A percentile compares a stretch with the other conserved stretches of the same genome.
These are phyloP conservation scores for Arabis hirsuta DNA, from an alignment of 345 rosid genomes.

Conservation along the genomic window DNA sequence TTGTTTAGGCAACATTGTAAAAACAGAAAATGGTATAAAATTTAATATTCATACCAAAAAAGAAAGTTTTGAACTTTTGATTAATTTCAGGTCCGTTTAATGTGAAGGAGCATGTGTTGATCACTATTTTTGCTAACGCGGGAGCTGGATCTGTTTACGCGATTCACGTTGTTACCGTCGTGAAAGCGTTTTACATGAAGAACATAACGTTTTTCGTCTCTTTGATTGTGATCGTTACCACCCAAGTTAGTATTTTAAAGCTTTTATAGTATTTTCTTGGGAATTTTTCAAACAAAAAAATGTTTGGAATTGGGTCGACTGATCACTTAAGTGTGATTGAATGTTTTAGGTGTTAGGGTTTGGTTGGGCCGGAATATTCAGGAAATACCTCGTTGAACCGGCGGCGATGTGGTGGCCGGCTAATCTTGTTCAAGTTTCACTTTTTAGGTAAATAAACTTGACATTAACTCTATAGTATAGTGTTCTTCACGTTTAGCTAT, in stretches of 20 bases:
- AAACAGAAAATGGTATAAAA: too few relatives aligned
- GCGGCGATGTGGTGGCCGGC: constrained; percentile 99
- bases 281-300: neutral
- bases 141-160: constrained; percentile 98
- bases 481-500: constrained; percentile 11
- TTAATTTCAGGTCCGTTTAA: constrained; percentile 73
- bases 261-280: neutral
- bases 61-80: neutral
- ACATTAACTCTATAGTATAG: too few relatives aligned
- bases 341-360: constrained; percentile 81
- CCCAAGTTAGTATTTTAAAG: constrained; percentile 63
- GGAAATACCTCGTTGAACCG: constrained; percentile 90
- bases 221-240: constrained; percentile 75
- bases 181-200: constrained; percentile 81
- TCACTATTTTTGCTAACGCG: constrained; percentile 93
- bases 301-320: neutral
- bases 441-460: constrained; percentile 65
- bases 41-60: too few relatives aligned
- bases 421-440: constrained; percentile 95
- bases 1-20: too few relatives aligned
- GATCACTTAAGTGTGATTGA: constrained; percentile 36
- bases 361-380: constrained; percentile 98
- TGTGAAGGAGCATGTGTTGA: constrained; percentile 92
- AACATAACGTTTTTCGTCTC: constrained; percentile 86
- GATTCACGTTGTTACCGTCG: constrained; percentile 81